Conservation (phyloP, 1,284 basidiomycete genomes). For the Pseudozyma pruni region DNA sequence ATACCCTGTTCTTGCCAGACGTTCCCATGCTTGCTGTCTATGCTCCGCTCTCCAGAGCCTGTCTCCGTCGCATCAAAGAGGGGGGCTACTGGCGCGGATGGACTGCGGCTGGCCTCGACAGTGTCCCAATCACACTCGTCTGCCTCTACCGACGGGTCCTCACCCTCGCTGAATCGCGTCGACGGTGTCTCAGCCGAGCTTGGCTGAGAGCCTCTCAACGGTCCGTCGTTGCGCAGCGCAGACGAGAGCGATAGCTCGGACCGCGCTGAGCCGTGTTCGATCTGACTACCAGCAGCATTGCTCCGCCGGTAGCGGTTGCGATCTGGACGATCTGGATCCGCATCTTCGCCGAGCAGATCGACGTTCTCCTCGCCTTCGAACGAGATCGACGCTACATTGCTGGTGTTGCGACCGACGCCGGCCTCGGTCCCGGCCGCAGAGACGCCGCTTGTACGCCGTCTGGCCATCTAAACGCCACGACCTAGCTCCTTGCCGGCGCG, state of each 20-base stretch:
- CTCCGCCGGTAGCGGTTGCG: constrained; percentile 2
- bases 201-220: constrained; percentile 23
- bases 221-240: constrained; percentile 21
- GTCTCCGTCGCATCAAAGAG: constrained; percentile 9
- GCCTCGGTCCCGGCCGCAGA: constrained; percentile 4
- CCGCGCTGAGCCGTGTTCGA: constrained; percentile 13
- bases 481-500: constrained; percentile 46
- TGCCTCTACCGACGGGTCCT: constrained; percentile 14
- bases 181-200: constrained; percentile 45
- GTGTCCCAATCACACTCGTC: constrained; percentile 44
- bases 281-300: neutral
- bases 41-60: neutral
- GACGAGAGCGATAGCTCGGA: constrained; percentile 31
- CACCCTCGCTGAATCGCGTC: constrained; percentile 36
- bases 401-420: neutral
- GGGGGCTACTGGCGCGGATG: constrained; percentile 5
- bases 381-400: constrained; percentile 24
- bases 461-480: constrained; percentile 43
- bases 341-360: constrained; percentile 37
- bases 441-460: constrained; percentile 28
- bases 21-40: neutral
- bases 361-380: constrained; percentile 36
- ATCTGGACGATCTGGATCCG: neutral
- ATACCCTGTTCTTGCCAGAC: neutral
- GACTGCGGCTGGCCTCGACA: constrained; percentile 29